Evolutionary conservation across 176 grass and related monocot species (phyloP).

Genomic region (Rhynchospora pubera): DNA sequence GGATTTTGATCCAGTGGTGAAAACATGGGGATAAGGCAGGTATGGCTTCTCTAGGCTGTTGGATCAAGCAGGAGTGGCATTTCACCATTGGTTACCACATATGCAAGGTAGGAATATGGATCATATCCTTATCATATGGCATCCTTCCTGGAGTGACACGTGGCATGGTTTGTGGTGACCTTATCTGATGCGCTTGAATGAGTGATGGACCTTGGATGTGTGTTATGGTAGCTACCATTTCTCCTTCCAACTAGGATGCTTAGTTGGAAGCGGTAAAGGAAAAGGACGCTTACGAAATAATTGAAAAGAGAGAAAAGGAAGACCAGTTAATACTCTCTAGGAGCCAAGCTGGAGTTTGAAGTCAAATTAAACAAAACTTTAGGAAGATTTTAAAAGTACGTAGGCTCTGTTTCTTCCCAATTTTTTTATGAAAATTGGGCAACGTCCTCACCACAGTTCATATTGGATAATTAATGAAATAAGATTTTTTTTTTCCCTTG

Average conservation of each 20-base stretch:
- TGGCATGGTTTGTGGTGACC: background rate
- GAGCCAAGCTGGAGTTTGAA: background rate
- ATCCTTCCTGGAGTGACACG: background rate
- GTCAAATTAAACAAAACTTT: conserved; percentile 6
- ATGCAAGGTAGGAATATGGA: conserved; percentile 25
- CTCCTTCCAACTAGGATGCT: background rate
- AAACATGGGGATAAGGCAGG: conserved; percentile 11
- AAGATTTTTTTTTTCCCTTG: no score
- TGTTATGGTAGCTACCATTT: conserved; percentile 10
- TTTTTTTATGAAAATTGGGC: no score
- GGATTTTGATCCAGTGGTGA: background rate
- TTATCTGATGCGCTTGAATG: conserved; percentile 20
- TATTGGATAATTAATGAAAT: no score
- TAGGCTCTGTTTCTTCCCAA: background rate
- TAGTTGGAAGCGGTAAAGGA: background rate
- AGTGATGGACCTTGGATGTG: conserved; percentile 22
- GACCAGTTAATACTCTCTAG: background rate
- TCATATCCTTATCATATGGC: conserved; percentile 31
- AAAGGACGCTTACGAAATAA: background rate
- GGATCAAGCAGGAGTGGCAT: background rate
- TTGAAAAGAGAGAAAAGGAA: background rate
- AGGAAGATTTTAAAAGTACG: no score
- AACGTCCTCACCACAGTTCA: no score
- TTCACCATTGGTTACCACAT: conserved; percentile 28
- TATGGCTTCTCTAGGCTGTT: conserved; percentile 15